Evolutionary conservation across 352 stramenopile genomes (phyloP).

Genomic region (Phytophthora rubi): DNA sequence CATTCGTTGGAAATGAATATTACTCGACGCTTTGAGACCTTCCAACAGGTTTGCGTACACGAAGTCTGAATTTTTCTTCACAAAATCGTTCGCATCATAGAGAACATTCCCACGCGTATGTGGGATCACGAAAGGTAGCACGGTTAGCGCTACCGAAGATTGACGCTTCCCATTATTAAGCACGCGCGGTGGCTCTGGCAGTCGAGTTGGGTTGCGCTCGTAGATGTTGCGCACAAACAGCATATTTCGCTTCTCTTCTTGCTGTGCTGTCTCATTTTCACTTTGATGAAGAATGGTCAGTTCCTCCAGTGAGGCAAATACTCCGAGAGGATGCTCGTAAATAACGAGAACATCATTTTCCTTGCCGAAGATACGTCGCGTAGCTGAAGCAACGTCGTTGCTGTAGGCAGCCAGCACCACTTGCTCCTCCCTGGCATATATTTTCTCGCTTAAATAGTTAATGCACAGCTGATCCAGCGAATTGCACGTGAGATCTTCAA

Average conservation of each 20-base stretch:
- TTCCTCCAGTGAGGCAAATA: slow-evolving; percentile 78
- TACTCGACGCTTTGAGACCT: slow-evolving; percentile 38
- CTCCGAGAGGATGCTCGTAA: slow-evolving; percentile 59
- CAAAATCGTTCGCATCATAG: slow-evolving; percentile 71
- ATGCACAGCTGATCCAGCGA: slow-evolving; percentile 84
- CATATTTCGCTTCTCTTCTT: slow-evolving; percentile 74
- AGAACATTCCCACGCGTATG: slow-evolving; percentile 54
- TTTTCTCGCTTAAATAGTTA: slow-evolving; percentile 85
- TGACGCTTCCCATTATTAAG: slow-evolving; percentile 14
- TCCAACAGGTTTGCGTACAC: slow-evolving; percentile 45
- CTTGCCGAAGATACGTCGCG: slow-evolving; percentile 2
- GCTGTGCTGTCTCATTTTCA: slow-evolving; percentile 45
- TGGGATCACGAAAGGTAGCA: slow-evolving; percentile 53
- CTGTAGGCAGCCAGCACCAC: slow-evolving; percentile 24
- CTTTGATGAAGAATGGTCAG: slow-evolving; percentile 67
- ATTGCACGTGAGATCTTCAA: slow-evolving; percentile 71
- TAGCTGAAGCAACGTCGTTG: background rate
- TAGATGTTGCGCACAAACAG: slow-evolving; percentile 74
- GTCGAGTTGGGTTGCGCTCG: slow-evolving; percentile 46
- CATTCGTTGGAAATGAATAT: slow-evolving; percentile 38
- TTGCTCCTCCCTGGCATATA: slow-evolving; percentile 58
- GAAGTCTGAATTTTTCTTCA: slow-evolving; percentile 77
- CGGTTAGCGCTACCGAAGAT: slow-evolving; percentile 8
- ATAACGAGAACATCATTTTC: slow-evolving; percentile 40
- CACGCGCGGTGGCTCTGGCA: slow-evolving; percentile 32